Conservation (phyloP, 1,284 basidiomycete species). For the Trametes pubescens region DNA sequence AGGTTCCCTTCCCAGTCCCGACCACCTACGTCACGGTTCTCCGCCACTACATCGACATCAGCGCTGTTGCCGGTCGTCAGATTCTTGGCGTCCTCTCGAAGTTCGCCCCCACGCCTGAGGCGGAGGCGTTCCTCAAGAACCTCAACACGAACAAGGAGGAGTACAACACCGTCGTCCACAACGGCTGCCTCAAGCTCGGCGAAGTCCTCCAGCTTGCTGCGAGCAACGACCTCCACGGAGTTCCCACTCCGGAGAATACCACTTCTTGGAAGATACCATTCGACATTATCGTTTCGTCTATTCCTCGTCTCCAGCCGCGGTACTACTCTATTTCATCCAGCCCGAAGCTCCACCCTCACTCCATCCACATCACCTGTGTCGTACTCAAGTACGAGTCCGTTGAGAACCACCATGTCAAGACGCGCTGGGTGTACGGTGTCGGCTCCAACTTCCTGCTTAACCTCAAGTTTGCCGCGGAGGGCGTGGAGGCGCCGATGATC, state of each 20-base stretch:
- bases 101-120: conserved; percentile 86
- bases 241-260: conserved; percentile 73
- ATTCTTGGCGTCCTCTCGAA: conserved; percentile 88
- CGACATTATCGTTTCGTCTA: conserved; percentile 93
- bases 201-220: conserved; percentile 92
- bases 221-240: conserved; percentile 71
- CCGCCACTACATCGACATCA: conserved; percentile 97
- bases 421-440: conserved; percentile 84
- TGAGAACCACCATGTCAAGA: conserved; percentile 55
- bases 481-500: conserved; percentile 57
- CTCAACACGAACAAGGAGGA: conserved; percentile 90
- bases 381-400: conserved; percentile 90
- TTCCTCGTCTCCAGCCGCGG: conserved; percentile 93
- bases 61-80: conserved; percentile 92
- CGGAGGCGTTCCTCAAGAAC: conserved; percentile 77
- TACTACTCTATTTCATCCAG: conserved; percentile 99
- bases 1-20: conserved; percentile 98
- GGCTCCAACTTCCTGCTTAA: conserved; percentile 94
- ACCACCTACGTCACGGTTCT: conserved; percentile 96
- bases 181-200: conserved; percentile 89
- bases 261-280: conserved; percentile 95
- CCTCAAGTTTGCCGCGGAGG: conserved; percentile 81
- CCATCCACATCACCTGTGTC: conserved; percentile 95
- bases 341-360: conserved; percentile 88
- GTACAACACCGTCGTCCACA: conserved; percentile 79